phyloP scores from a whole-genome alignment of 2,329 filamentous ascomycete genomes.

The Nemania bipapillata region DNA sequence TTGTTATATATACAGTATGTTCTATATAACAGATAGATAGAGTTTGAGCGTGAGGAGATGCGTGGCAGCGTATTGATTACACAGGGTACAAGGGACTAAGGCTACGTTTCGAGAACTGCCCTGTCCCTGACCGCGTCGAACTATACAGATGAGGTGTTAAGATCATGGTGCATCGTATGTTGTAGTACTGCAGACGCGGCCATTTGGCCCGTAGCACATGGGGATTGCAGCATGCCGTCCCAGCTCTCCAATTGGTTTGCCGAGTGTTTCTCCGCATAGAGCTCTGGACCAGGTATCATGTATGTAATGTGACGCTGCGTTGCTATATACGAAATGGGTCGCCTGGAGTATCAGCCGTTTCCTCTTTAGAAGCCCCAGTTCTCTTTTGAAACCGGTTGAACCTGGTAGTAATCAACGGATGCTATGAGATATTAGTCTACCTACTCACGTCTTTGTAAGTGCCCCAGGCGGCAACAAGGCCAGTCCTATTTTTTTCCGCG shows the following conservation, averaged over 20 bases:
- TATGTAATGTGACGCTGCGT: constrained; percentile 40
- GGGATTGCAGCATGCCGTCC: constrained; percentile 30
- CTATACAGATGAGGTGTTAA: constrained; percentile 9
- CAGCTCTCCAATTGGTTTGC: constrained; percentile 32
- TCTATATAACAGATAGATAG: not conserved
- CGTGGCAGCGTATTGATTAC: not conserved
- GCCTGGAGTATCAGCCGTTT: constrained; percentile 20
- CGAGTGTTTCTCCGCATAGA: constrained; percentile 24
- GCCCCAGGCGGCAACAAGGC: not conserved
- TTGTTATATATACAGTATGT: not conserved
- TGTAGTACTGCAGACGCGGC: constrained; percentile 32
- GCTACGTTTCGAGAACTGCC: constrained; percentile 20
- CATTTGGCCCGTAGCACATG: constrained; percentile 33
- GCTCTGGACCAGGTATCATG: constrained; percentile 8
- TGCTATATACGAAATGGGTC: constrained; percentile 20
- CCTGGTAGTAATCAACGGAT: constrained; percentile 7
- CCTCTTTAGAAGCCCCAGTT: constrained; percentile 27
- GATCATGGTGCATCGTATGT: constrained; percentile 30
- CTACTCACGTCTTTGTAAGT: not conserved
- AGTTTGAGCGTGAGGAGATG: constrained; percentile 1
- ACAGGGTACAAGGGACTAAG: constrained; percentile 12
- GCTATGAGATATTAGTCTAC: constrained; percentile 4
- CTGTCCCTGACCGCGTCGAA: constrained; percentile 22
- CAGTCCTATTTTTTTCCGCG: not conserved
- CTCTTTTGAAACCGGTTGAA: constrained; percentile 36